These are phyloP conservation scores for Calonectria montana DNA, from an alignment of 2,329 filamentous ascomycete genomes.

Conservation along the genomic window DNA sequence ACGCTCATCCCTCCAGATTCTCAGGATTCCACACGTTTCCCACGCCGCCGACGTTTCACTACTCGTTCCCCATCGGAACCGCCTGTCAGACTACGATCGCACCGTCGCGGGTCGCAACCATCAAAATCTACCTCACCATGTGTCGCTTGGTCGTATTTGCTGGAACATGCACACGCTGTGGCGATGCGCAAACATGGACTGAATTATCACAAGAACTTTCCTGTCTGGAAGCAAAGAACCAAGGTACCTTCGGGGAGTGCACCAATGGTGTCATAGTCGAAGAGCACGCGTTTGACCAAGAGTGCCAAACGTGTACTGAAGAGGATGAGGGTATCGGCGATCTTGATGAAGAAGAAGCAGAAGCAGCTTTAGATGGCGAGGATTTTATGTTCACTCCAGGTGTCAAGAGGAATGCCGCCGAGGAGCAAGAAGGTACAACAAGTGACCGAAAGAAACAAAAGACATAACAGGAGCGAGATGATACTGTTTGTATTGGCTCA, in stretches of 20 bases:
- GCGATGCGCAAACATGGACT: conserved; percentile 53
- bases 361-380: not conserved
- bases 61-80: not conserved
- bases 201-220: conserved; percentile 59
- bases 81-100: not conserved
- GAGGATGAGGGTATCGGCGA: conserved; percentile 57
- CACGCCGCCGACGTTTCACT: not conserved
- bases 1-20: conserved; percentile 5
- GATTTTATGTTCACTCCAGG: conserved; percentile 18
- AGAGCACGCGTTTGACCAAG: conserved; percentile 60
- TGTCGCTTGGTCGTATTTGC: conserved; percentile 59
- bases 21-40: not conserved
- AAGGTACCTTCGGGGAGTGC: conserved; percentile 58
- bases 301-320: conserved; percentile 57
- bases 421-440: conserved; percentile 32
- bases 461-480: conserved; percentile 33
- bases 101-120: not conserved
- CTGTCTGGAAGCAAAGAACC: conserved; percentile 63
- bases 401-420: conserved; percentile 33
- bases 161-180: conserved; percentile 58
- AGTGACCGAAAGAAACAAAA: conserved; percentile 46
- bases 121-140: conserved; percentile 47
- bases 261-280: conserved; percentile 53
- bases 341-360: conserved; percentile 47
- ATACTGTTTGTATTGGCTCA: not conserved